Conservation (phyloP, 352 stramenopile genomes). For the Chrysophaeum taylorii region DNA sequence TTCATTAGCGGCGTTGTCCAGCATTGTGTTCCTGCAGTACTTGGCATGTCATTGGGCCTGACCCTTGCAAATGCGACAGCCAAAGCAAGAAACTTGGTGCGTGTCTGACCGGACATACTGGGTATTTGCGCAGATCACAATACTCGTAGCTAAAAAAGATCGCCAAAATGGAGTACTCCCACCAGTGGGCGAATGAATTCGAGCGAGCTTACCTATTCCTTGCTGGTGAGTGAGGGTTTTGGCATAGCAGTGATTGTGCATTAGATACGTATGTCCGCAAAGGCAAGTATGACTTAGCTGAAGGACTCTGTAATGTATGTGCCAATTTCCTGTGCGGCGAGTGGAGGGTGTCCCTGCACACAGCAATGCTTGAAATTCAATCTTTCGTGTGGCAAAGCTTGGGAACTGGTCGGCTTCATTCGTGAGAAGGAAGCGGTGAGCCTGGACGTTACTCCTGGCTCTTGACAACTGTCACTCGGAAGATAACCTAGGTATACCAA, state of each 20-base stretch:
- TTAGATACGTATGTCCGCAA: constrained; percentile 78
- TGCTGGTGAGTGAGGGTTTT: too few relatives aligned
- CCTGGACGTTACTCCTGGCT: too few relatives aligned
- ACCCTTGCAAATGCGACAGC: constrained; percentile 76
- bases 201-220: constrained; percentile 80
- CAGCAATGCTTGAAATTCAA: constrained; percentile 88
- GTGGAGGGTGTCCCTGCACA: too few relatives aligned
- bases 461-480: too few relatives aligned
- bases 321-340: too few relatives aligned
- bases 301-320: constrained; percentile 79
- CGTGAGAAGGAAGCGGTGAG: constrained; percentile 83
- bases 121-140: background rate
- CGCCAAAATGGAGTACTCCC: constrained; percentile 13
- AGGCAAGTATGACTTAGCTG: constrained; percentile 77
- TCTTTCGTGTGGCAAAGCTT: constrained; percentile 74
- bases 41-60: constrained; percentile 70
- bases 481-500: too few relatives aligned
- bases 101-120: background rate
- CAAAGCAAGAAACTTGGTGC: constrained; percentile 19
- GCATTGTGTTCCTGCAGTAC: constrained; percentile 74
- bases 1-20: too few relatives aligned
- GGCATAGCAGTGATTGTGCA: too few relatives aligned
- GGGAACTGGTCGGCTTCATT: constrained; percentile 79
- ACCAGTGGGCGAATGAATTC: constrained; percentile 74
- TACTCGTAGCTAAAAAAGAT: constrained; percentile 69